These are phyloP conservation scores for Thraustochytrium sp. DNA, from an alignment of 352 stramenopile species.

Conservation along the genomic window DNA sequence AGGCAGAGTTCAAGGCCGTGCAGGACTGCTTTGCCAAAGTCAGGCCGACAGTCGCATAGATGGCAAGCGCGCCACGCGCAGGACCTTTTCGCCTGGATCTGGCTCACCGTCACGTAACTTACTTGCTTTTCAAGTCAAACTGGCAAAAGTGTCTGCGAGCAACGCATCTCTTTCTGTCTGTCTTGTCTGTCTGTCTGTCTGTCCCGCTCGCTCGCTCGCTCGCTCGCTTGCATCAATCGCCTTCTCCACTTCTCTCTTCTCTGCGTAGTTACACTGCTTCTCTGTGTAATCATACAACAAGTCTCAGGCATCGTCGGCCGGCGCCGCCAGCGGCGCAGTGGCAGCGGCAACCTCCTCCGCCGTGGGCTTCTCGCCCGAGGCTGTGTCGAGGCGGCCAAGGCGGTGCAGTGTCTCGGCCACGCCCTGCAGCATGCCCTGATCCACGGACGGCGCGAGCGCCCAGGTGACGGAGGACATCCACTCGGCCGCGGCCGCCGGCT, in stretches of 20 bases:
- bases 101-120: no score
- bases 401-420: constrained; percentile 25
- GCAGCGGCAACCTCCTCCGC: neutral
- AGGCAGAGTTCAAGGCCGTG: neutral
- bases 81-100: no score
- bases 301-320: neutral
- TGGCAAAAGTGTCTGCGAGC: neutral
- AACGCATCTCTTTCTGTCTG: no score
- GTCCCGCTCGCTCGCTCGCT: no score
- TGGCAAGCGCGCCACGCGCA: neutral
- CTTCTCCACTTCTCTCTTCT: neutral
- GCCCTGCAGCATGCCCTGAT: constrained; percentile 14
- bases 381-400: constrained; percentile 2
- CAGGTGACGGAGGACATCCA: constrained; percentile 38
- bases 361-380: neutral
- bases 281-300: neutral
- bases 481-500: constrained; percentile 20
- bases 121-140: neutral
- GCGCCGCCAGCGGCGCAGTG: neutral
- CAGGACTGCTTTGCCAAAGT: neutral
- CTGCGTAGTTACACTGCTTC: neutral
- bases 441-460: neutral
- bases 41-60: neutral
- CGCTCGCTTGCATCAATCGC: no score
- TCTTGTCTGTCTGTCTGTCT: no score